Evolutionary conservation across 73 alveolate species (phyloP).

Genomic region (Breviolum minutum): DNA sequence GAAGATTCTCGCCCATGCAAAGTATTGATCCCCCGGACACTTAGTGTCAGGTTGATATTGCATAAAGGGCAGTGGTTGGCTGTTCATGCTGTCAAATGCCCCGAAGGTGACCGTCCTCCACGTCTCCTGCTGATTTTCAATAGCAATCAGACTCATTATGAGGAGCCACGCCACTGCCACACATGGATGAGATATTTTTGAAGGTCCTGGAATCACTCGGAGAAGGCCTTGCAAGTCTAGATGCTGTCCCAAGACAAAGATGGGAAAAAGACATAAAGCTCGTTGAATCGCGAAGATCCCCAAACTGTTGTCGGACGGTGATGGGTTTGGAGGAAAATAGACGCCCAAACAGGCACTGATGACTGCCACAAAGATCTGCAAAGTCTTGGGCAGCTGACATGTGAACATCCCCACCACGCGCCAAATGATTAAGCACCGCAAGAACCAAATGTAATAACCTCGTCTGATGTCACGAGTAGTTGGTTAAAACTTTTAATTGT

Average conservation of each 20-base stretch:
- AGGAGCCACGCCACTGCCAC: background rate
- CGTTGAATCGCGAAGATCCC: conserved; percentile 38
- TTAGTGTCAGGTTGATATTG: background rate
- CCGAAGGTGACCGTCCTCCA: conserved; percentile 21
- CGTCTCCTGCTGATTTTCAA: background rate
- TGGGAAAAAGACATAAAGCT: conserved; percentile 41
- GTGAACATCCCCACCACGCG: conserved; percentile 41
- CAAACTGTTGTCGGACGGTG: background rate
- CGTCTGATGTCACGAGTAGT: background rate
- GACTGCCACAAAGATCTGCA: conserved; percentile 27
- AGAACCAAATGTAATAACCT: conserved; percentile 50
- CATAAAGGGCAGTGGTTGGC: conserved; percentile 19
- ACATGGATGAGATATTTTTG: background rate
- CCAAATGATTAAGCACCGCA: conserved; percentile 73
- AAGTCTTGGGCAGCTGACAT: conserved; percentile 1
- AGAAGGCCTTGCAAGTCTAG: conserved; percentile 1
- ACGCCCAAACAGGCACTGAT: background rate
- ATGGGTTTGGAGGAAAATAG: background rate
- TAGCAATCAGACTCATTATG: background rate
- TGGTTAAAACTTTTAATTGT: too few relatives aligned
- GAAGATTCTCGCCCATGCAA: conserved; percentile 7
- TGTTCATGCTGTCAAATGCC: conserved; percentile 1
- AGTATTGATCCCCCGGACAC: conserved; percentile 16
- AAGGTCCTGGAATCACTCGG: conserved; percentile 20
- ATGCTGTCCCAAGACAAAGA: conserved; percentile 60